A percentile compares a stretch with the other conserved stretches of the same genome.
Conservation (phyloP, 2,329 filamentous ascomycete species). For the Xylariaceae sp. region DNA sequence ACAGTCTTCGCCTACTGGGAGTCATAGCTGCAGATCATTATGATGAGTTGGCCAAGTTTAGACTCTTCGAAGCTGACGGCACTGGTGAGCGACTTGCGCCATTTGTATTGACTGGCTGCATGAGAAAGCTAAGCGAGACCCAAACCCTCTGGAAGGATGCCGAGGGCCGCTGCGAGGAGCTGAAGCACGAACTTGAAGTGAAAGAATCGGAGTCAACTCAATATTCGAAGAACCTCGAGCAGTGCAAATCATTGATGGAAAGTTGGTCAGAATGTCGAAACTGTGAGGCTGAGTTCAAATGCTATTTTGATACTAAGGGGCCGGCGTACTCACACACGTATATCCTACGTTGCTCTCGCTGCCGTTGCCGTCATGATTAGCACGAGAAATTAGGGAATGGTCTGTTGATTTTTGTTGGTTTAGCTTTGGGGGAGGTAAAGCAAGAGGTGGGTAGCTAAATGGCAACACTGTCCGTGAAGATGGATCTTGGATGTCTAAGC, state of each 20-base stretch:
- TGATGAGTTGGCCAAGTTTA: not conserved
- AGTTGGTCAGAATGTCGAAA: not conserved
- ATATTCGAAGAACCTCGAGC: not conserved
- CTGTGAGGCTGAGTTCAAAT: not conserved
- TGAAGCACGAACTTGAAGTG: not conserved
- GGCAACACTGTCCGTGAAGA: not conserved
- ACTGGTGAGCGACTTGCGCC: not conserved
- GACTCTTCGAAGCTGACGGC: not conserved
- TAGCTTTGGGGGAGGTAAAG: not conserved
- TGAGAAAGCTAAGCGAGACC: not conserved
- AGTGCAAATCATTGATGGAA: slow-evolving; percentile 1
- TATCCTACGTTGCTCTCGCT: not conserved
- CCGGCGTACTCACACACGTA: not conserved
- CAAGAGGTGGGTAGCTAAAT: not conserved
- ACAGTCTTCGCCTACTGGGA: slow-evolving; percentile 1
- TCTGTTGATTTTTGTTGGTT: not conserved
- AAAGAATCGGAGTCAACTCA: slow-evolving; percentile 1
- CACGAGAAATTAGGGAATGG: not conserved
- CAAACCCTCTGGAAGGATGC: not conserved
- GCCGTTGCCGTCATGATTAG: not conserved
- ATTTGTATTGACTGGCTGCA: not conserved
- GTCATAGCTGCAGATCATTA: not conserved
- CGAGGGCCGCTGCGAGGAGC: not conserved
- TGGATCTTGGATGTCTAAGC: no score
- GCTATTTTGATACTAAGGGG: not conserved